Evolutionary conservation across 495 filamentous ascomycete genomes (phyloP), one percentile per base, ranked within the genome.

Genomic region (Penicillium taxi): DNA sequence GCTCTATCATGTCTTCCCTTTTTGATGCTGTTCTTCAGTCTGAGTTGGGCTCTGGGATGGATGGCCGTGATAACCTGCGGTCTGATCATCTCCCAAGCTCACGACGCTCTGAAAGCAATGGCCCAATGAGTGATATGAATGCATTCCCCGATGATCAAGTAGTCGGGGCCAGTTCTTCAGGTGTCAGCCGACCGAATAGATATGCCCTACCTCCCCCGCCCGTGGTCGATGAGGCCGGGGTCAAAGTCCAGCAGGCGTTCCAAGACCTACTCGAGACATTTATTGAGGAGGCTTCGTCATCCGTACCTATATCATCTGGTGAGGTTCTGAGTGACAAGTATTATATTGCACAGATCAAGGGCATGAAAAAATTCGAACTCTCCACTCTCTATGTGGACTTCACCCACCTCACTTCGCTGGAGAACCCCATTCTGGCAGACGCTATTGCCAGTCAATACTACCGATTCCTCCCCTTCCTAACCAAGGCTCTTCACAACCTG

Each of bases 321-420:
- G 78, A 78, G 19, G 59, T 77, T 14, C 80, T 79, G 15, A 91
- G 82, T 14, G 83, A 94, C 58, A 91, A 86, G 56, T 96, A 96
- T 69, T 99, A 99, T 61, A 75, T 99, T 47, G 86, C 86, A 12
- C 93, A 95, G 56, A 91, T 99, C 39, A 83, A 94, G 50, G 86
- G 85, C 37, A 79, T 99, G 73, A 70, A 74, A 14, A 80, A 78
- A 37, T 88, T 85, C 58, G 77, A 81, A 42, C 72, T 94, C n/a
- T 96, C 89, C 1, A 99, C 91, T 4, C 79, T 96, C 26, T 99
- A 96, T 56, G 84, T 99, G 52, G 93, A 99, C 63, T 99, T 80
- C 67, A 85, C 77, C 32, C 91, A 99, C 61, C 61, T 99, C 24
- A 70, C 80, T 13, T 71, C 72, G 5, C 73, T 74, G 50, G 73